phyloP scores from a whole-genome alignment of 306 rosid species.

The Macrotyloma uniflorum region DNA sequence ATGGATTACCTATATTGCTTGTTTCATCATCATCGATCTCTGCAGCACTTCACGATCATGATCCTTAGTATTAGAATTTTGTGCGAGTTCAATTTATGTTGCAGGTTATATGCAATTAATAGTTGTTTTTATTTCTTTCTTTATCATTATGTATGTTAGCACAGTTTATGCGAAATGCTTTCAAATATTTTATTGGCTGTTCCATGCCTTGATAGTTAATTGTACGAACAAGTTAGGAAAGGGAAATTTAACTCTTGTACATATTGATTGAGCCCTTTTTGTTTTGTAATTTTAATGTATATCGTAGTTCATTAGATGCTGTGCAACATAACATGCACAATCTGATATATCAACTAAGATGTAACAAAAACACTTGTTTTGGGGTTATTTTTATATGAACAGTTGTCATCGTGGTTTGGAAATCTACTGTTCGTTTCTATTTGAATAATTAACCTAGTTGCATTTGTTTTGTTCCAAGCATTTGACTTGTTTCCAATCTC shows the following conservation, averaged over 20 bases:
- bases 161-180: constrained; percentile 26
- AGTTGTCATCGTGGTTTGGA: neutral
- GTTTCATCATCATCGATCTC: constrained; percentile 44
- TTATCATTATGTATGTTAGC: neutral
- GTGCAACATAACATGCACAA: neutral
- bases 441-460: neutral
- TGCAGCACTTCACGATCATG: constrained; percentile 62
- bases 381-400: neutral
- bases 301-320: constrained; percentile 10
- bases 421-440: neutral
- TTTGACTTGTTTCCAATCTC: neutral
- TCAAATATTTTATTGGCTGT: neutral
- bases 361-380: neutral
- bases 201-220: constrained; percentile 27
- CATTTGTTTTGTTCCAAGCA: neutral
- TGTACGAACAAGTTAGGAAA: neutral
- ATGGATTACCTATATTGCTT: constrained; percentile 53
- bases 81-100: neutral
- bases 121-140: neutral
- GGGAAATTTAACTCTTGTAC: constrained; percentile 12
- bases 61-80: constrained; percentile 58
- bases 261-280: neutral
- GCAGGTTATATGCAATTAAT: neutral
- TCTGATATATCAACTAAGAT: constrained; percentile 11
- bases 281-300: neutral